Conservation (phyloP, 148 eudicot species). For the Vaccinium macrocarpon region DNA sequence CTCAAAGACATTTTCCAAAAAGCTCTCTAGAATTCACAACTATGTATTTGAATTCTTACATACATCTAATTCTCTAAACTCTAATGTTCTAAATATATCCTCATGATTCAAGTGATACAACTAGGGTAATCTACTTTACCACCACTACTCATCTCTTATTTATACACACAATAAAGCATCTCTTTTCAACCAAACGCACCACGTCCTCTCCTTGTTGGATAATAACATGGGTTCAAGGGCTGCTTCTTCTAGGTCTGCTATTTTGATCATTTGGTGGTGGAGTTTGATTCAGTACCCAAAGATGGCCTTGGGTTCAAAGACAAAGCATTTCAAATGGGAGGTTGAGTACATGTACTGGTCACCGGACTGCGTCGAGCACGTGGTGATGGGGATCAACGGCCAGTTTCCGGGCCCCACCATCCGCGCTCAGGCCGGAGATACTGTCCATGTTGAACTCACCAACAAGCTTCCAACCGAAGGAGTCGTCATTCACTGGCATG, state of each 20-base stretch:
- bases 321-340: conserved; percentile 54
- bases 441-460: conserved; percentile 51
- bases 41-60: too few species aligned
- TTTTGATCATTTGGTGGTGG: not conserved
- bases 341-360: conserved; percentile 68
- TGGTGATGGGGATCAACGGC: conserved; percentile 67
- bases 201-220: not conserved
- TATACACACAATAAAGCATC: not conserved
- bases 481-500: conserved; percentile 92
- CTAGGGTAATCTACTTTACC: not conserved
- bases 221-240: not conserved
- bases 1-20: too few species aligned
- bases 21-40: too few species aligned
- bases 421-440: conserved; percentile 62
- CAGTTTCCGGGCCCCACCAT: conserved; percentile 88
- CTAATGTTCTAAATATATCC: too few species aligned
- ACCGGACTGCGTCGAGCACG: conserved; percentile 61
- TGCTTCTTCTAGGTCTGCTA: not conserved
- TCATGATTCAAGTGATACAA: not conserved
- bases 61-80: too few species aligned
- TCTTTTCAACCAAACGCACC: not conserved
- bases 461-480: conserved; percentile 78
- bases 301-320: conserved; percentile 28
- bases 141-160: not conserved
- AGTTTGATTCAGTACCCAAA: not conserved